phyloP scores from a whole-genome alignment of 2,329 filamentous ascomycete species.

The Verruconis gallopava region DNA sequence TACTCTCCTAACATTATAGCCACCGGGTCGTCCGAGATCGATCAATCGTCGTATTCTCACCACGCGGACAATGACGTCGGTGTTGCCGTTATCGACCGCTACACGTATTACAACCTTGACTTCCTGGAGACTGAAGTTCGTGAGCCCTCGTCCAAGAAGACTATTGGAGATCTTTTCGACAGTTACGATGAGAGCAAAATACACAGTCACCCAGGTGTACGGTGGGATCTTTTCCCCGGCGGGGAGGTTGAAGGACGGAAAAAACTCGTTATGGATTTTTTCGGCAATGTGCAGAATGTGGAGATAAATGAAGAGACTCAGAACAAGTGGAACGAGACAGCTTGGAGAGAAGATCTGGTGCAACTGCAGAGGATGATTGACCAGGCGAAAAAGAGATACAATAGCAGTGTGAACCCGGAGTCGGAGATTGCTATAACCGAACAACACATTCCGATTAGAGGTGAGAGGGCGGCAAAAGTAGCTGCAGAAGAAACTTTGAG shows the following conservation, averaged over 20 bases:
- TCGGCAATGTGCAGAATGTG: constrained; percentile 94
- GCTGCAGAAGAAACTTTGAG: constrained; percentile 24
- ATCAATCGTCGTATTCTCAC: constrained; percentile 93
- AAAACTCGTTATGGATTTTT: constrained; percentile 87
- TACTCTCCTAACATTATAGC: constrained; percentile 98
- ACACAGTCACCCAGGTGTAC: constrained; percentile 78
- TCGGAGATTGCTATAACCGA: neutral
- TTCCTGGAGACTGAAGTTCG: constrained; percentile 86
- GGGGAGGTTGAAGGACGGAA: constrained; percentile 65
- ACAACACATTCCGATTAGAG: constrained; percentile 12
- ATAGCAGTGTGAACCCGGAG: constrained; percentile 16
- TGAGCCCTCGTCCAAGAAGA: constrained; percentile 76
- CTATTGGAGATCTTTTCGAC: constrained; percentile 86
- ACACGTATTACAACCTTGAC: constrained; percentile 97
- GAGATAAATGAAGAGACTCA: constrained; percentile 59
- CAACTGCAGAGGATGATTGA: constrained; percentile 53
- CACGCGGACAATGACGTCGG: constrained; percentile 97
- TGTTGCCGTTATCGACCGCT: constrained; percentile 94
- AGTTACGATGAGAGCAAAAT: constrained; percentile 93
- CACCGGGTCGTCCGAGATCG: constrained; percentile 89
- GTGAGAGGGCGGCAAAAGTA: constrained; percentile 16
- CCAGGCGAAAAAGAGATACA: constrained; percentile 32
- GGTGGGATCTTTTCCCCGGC: constrained; percentile 89
- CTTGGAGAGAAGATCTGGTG: constrained; percentile 56
- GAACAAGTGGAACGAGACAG: constrained; percentile 27